Evolutionary conservation across 306 rosid genomes (phyloP).

Genomic region (Morella rubra): DNA sequence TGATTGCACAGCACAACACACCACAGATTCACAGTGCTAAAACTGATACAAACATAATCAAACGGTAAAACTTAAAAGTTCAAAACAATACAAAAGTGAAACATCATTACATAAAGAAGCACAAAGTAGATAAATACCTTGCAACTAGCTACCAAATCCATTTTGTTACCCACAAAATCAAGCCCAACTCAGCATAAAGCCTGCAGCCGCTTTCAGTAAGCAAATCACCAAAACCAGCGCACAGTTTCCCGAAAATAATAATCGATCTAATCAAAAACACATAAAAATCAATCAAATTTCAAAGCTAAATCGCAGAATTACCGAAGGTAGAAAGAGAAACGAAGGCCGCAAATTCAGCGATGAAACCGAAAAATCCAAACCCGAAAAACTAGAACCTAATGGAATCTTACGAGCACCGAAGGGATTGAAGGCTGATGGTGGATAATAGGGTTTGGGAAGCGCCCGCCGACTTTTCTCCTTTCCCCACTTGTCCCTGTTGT

Average conservation of each 20-base stretch:
- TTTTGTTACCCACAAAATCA: constrained; percentile 17
- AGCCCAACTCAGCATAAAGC: not conserved
- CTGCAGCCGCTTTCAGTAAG: constrained; percentile 9
- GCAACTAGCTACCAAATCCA: constrained; percentile 63
- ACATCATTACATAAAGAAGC: not conserved
- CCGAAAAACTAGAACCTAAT: not conserved
- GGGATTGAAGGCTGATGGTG: not conserved
- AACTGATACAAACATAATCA: not conserved
- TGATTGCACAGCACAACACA: not conserved
- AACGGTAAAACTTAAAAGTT: not conserved
- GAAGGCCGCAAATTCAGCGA: not conserved
- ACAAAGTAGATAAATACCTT: constrained; percentile 38
- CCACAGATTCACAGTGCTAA: not conserved
- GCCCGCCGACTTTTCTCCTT: constrained; percentile 27
- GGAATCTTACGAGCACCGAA: not conserved
- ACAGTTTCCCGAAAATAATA: constrained; percentile 18
- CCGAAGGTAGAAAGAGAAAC: not conserved
- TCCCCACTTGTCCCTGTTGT: constrained; percentile 29
- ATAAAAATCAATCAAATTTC: constrained; percentile 13
- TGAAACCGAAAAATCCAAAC: not conserved
- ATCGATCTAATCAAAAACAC: constrained; percentile 39
- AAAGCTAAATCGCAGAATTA: not conserved
- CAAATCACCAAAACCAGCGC: constrained; percentile 24
- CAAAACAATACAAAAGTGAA: not conserved
- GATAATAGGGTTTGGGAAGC: constrained; percentile 9